phyloP scores from a whole-genome alignment of 169 alveolate species.

The Eimeria nieschulzi region DNA sequence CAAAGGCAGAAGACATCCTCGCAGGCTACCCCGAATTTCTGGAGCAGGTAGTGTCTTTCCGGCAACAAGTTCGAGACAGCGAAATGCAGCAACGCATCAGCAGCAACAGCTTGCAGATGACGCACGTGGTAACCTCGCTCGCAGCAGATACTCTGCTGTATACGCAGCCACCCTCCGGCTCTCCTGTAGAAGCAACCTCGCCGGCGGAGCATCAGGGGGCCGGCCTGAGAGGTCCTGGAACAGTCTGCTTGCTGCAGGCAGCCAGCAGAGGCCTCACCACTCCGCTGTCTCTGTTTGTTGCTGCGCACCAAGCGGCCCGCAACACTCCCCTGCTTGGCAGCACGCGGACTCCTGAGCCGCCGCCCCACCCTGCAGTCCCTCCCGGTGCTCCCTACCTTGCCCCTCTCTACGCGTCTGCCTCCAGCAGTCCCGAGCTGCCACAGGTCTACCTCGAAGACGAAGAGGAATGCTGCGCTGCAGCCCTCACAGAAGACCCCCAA shows the following conservation, averaged over 20 bases:
- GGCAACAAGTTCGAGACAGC: conserved; percentile 18
- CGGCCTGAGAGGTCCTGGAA: neutral
- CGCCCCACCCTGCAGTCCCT: neutral
- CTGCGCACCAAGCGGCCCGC: neutral
- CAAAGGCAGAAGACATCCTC: conserved; percentile 4
- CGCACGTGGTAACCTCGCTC: neutral
- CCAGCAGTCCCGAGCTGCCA: neutral
- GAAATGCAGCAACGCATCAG: conserved; percentile 5
- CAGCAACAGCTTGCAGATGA: neutral
- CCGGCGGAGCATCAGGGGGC: neutral
- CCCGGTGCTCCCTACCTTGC: neutral
- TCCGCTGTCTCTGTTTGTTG: conserved; percentile 12
- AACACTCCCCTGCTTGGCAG: neutral
- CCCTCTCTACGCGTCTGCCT: neutral
- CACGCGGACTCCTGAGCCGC: neutral
- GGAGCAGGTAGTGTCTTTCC: conserved; percentile 21
- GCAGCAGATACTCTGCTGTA: conserved; percentile 19
- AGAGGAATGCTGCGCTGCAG: neutral
- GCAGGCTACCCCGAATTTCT: conserved; percentile 16
- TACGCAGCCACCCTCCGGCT: neutral
- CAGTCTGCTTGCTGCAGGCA: no score
- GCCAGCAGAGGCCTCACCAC: conserved; percentile 4
- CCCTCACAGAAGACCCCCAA: neutral
- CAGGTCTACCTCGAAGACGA: neutral
- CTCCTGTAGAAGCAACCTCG: neutral